Evolutionary conservation across 2,329 filamentous ascomycete genomes (phyloP), one percentile per base, ranked within the genome.

Genomic region (Ciborinia camelliae): DNA sequence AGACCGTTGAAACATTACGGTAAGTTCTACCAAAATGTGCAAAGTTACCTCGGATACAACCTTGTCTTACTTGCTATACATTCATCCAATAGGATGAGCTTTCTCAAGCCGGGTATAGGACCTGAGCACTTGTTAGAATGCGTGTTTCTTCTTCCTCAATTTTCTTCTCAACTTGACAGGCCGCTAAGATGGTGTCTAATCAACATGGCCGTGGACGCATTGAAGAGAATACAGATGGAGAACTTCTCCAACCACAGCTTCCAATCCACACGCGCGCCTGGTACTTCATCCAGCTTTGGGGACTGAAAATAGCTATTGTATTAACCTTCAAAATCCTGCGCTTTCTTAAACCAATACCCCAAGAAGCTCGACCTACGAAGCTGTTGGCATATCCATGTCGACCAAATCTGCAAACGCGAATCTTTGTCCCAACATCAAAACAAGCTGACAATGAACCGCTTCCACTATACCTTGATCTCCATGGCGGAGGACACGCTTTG

Each of bases 401-500:
- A 30, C 73, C 71, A 10, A 64, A 60, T 32, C 68, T 74, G 28
- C 66, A 60, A 45, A 68, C 71, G 37, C 69, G 75, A 18, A 73
- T 82, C 63, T 82, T 81, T 73, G 76, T 77, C 52, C 80, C 80
- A 0, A 68, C 70, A 1, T 68, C 67, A 43, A 74, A 78, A 67
- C 73, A 78, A 52, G 69, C 72, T 3, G 72, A 72, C 0, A 69
- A 72, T 9, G 71, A 73, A 10, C 72, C 71, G 8, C 74, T 73
- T 10, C 81, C 82, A 1, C 74, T 79, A 2, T 75, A 83, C 53
- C 74, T 85, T 52, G 78, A 80, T 62, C 77, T 84, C 68, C 83
- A 85, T 68, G 82, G 82, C 62, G 81, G 82, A 65, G 81, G 81
- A 47, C 83, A 81, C 70, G 75, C 76, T 35, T 35, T 84, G 51